Conservation (phyloP, 225 moss, liverwort and hornwort genomes). For the Marchantia polymorpha region DNA sequence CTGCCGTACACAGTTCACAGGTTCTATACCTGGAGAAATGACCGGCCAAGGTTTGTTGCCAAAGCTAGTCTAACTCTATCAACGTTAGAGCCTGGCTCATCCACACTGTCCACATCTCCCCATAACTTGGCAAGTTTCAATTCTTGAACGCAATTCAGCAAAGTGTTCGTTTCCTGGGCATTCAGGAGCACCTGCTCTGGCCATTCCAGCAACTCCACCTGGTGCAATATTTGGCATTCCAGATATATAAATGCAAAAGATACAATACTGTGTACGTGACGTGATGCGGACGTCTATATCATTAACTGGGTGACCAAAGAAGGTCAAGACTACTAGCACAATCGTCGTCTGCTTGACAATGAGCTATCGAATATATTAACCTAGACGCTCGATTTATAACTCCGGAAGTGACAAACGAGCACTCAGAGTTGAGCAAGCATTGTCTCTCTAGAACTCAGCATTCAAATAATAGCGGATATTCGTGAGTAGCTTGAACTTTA, state of each 20-base stretch:
- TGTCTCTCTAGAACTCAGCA: too few relatives aligned
- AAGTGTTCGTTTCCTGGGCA: slow-evolving; percentile 60
- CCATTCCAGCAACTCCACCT: slow-evolving; percentile 98
- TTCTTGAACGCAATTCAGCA: slow-evolving; percentile 86
- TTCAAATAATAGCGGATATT: too few relatives aligned
- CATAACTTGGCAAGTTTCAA: slow-evolving; percentile 76
- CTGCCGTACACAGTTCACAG: neutral
- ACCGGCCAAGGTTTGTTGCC: slow-evolving; percentile 83
- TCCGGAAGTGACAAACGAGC: neutral
- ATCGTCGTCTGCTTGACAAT: neutral
- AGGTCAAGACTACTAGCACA: neutral
- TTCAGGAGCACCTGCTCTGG: slow-evolving; percentile 79
- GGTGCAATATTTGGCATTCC: neutral
- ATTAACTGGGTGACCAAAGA: neutral
- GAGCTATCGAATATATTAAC: neutral
- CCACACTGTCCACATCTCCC: slow-evolving; percentile 66
- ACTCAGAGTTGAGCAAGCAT: neutral
- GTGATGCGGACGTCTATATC: neutral
- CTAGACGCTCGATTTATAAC: neutral
- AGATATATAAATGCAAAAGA: neutral
- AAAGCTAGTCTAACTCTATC: slow-evolving; percentile 91
- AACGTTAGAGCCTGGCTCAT: slow-evolving; percentile 58
- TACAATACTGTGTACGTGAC: neutral
- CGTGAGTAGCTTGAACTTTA: slow-evolving; percentile 24
- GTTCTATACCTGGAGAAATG: slow-evolving; percentile 35